phyloP scores from a whole-genome alignment of 2,329 filamentous ascomycete species.

The Talaromyces islandicus region DNA sequence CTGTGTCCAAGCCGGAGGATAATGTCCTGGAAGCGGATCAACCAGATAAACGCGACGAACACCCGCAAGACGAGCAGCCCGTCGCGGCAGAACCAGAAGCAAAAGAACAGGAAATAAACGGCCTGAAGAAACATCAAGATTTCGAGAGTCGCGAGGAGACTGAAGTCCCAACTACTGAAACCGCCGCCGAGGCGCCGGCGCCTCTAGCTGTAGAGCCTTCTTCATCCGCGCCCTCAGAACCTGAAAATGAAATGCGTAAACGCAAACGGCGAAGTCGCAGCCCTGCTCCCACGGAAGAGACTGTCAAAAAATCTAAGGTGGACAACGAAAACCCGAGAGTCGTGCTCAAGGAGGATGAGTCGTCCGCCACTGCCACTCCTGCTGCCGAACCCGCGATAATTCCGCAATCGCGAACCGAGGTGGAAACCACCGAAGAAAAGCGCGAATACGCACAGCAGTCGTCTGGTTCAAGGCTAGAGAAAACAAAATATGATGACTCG shows the following conservation, averaged over 20 bases:
- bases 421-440: not conserved
- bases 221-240: constrained; percentile 24
- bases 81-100: not conserved
- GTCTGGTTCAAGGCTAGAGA: not conserved
- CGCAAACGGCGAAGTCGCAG: constrained; percentile 62
- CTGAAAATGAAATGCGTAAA: constrained; percentile 54
- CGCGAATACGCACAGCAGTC: not conserved
- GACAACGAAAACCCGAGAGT: constrained; percentile 39
- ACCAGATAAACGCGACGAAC: not conserved
- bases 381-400: not conserved
- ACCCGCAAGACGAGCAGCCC: not conserved
- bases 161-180: not conserved
- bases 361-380: not conserved
- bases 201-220: constrained; percentile 21
- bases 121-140: not conserved
- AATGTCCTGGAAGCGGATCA: not conserved
- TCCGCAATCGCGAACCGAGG: not conserved
- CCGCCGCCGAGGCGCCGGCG: constrained; percentile 14
- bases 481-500: not conserved
- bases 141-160: not conserved
- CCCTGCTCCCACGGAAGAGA: constrained; percentile 51
- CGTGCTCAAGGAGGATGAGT: constrained; percentile 24
- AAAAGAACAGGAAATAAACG: not conserved
- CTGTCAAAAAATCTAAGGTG: constrained; percentile 52
- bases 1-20: not conserved